Evolutionary conservation across 352 stramenopile genomes (phyloP).

Genomic region (Phytopythium helicoides): DNA sequence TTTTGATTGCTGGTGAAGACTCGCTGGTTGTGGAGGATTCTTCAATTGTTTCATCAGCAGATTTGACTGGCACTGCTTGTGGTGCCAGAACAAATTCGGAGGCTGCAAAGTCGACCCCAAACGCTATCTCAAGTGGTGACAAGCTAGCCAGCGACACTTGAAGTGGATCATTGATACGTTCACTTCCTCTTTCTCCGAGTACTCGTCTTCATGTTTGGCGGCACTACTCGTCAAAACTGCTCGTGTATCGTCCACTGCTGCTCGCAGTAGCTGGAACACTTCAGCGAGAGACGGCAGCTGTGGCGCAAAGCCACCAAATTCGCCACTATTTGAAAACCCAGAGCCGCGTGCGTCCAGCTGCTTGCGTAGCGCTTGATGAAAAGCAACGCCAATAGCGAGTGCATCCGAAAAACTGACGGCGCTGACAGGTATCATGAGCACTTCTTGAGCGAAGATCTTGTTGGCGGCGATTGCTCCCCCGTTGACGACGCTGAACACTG

Average conservation of each 20-base stretch:
- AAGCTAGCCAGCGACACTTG: slow-evolving; percentile 27
- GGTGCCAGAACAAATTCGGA: slow-evolving; percentile 38
- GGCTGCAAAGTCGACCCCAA: slow-evolving; percentile 66
- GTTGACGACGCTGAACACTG: slow-evolving; percentile 72
- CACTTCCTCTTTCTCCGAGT: background rate
- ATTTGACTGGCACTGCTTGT: background rate
- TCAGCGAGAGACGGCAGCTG: slow-evolving; percentile 60
- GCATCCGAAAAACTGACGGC: slow-evolving; percentile 59
- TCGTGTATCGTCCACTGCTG: slow-evolving; percentile 41
- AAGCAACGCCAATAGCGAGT: slow-evolving; percentile 51
- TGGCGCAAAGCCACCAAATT: slow-evolving; percentile 58
- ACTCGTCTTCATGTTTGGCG: slow-evolving; percentile 14
- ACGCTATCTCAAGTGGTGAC: slow-evolving; percentile 40
- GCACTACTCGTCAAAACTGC: slow-evolving; percentile 10
- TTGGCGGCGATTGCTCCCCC: slow-evolving; percentile 58
- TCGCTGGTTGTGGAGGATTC: slow-evolving; percentile 5
- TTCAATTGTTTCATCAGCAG: background rate
- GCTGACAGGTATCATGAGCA: slow-evolving; percentile 52
- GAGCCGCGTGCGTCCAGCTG: slow-evolving; percentile 52
- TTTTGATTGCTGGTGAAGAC: background rate
- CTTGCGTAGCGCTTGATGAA: slow-evolving; percentile 31
- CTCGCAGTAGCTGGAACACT: slow-evolving; percentile 53
- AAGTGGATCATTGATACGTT: background rate
- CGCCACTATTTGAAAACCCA: slow-evolving; percentile 56
- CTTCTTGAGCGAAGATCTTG: slow-evolving; percentile 67